These are phyloP conservation scores for Musa beccarii DNA, from an alignment of 176 grass and related monocot species.

Conservation along the genomic window DNA sequence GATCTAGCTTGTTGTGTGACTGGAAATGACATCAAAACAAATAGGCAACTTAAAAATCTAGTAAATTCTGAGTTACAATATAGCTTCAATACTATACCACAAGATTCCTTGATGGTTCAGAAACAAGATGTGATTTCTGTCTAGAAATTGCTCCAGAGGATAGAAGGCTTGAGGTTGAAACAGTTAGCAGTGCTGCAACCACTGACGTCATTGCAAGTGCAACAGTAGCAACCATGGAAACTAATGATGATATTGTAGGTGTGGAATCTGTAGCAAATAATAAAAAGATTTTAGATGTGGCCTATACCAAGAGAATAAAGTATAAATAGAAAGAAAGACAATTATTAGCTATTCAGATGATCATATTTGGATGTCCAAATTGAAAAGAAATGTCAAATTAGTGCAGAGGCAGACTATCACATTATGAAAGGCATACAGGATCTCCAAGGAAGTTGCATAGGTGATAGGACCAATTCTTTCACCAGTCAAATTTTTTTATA, in stretches of 20 bases:
- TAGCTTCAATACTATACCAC: slow-evolving; percentile 35
- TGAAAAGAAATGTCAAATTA: too few relatives aligned
- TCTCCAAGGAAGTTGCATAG: too few relatives aligned
- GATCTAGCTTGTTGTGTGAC: neutral
- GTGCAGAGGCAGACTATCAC: too few relatives aligned
- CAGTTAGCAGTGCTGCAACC: slow-evolving; percentile 43
- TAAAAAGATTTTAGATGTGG: neutral
- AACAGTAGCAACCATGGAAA: slow-evolving; percentile 42
- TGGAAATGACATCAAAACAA: neutral
- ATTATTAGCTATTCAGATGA: too few relatives aligned
- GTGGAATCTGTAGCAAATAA: slow-evolving; percentile 48
- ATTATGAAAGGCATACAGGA: too few relatives aligned
- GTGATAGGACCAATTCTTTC: too few relatives aligned
- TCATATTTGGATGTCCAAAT: too few relatives aligned
- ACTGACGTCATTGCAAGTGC: slow-evolving; percentile 33
- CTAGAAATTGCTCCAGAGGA: slow-evolving; percentile 65
- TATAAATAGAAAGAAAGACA: neutral
- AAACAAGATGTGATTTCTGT: slow-evolving; percentile 45
- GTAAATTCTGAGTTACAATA: neutral
- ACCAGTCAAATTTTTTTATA: too few relatives aligned
- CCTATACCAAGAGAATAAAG: neutral
- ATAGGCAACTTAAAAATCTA: neutral
- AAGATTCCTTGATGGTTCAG: slow-evolving; percentile 76
- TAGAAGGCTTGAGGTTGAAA: slow-evolving; percentile 63
- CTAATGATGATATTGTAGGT: slow-evolving; percentile 47